Conservation (phyloP, 306 rosid species). For the Glycine latifolia region DNA sequence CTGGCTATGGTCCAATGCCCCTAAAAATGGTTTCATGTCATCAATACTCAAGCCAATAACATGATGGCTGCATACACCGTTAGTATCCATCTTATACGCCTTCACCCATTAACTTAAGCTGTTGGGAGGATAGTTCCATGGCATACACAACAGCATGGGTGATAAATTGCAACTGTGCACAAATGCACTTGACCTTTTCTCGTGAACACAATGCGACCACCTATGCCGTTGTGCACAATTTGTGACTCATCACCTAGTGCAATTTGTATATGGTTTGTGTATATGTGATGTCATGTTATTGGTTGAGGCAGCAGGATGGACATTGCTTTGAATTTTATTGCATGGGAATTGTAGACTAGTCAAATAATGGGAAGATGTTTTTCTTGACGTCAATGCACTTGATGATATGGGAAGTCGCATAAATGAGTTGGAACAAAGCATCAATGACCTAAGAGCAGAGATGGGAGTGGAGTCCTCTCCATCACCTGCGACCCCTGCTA, state of each 20-base stretch:
- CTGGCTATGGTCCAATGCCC: too few relatives aligned
- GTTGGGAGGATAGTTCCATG: slow-evolving; percentile 6
- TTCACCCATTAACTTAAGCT: slow-evolving; percentile 5
- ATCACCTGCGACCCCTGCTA: slow-evolving; percentile 58
- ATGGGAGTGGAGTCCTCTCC: slow-evolving; percentile 95
- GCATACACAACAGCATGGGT: neutral
- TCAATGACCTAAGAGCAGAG: slow-evolving; percentile 83
- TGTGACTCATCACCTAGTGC: neutral
- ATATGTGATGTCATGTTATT: neutral
- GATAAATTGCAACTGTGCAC: neutral
- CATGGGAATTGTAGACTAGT: slow-evolving; percentile 31
- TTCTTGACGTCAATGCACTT: slow-evolving; percentile 79
- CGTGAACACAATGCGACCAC: slow-evolving; percentile 5
- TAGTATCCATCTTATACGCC: neutral
- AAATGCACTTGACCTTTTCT: neutral
- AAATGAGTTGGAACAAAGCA: slow-evolving; percentile 92
- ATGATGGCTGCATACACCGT: slow-evolving; percentile 20
- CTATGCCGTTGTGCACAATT: slow-evolving; percentile 25
- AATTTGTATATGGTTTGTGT: neutral
- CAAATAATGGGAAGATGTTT: slow-evolving; percentile 41
- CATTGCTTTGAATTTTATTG: slow-evolving; percentile 35
- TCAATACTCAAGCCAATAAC: neutral
- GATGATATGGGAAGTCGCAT: slow-evolving; percentile 97
- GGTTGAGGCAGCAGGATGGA: slow-evolving; percentile 22
- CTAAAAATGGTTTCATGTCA: neutral